A percentile compares a stretch with the other conserved stretches of the same genome.
Evolutionary conservation across 306 rosid genomes (phyloP).

Genomic region (Mimosa bimucronata): DNA sequence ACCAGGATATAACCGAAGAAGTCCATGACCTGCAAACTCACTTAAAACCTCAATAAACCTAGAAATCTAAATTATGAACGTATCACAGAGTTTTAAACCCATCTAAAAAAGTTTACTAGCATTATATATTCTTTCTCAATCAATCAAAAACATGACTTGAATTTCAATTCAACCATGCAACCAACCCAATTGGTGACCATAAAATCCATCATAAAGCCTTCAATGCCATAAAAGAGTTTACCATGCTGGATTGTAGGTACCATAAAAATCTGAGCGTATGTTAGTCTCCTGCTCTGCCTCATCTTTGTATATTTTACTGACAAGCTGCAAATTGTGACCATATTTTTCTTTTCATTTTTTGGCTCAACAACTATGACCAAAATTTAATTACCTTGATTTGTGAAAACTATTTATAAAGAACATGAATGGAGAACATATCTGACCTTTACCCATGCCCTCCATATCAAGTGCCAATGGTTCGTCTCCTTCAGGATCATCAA

Average conservation of each 20-base stretch:
- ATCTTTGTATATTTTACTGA: conserved; percentile 74
- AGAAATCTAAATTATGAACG: neutral
- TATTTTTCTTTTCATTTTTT: neutral
- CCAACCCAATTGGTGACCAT: conserved; percentile 28
- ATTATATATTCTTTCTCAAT: conserved; percentile 22
- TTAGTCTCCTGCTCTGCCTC: conserved; percentile 83
- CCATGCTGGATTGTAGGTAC: conserved; percentile 63
- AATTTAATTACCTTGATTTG: too few relatives aligned
- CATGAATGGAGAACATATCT: too few relatives aligned
- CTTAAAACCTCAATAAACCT: conserved; percentile 13
- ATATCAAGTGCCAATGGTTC: conserved; percentile 95
- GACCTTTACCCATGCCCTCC: conserved; percentile 99
- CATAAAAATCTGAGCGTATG: conserved; percentile 77
- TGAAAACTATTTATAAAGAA: too few relatives aligned
- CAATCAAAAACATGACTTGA: conserved; percentile 2
- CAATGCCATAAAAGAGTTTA: conserved; percentile 47
- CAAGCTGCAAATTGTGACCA: conserved; percentile 57
- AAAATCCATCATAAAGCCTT: conserved; percentile 26
- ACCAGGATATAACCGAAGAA: conserved; percentile 22
- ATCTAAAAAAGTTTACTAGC: neutral
- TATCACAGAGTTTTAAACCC: neutral
- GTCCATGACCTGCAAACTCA: conserved; percentile 23
- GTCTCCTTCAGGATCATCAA: conserved; percentile 84
- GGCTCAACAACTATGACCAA: conserved; percentile 27
- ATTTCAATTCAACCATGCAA: conserved; percentile 20